Conservation (phyloP, 2,329 filamentous ascomycete genomes). For the Epichloe hybrida region DNA sequence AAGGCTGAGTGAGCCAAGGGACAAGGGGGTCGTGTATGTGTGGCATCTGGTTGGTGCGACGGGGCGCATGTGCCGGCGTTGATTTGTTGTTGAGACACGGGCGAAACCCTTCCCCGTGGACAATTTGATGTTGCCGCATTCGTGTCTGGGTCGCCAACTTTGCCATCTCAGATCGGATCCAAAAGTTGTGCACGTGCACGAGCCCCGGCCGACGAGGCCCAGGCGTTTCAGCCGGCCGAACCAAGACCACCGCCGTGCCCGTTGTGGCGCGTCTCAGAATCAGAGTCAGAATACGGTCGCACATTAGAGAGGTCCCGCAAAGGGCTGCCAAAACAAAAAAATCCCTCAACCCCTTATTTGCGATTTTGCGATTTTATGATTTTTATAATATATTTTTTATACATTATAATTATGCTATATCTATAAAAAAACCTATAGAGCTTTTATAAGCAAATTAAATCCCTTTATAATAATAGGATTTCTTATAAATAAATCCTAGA, state of each 20-base stretch:
- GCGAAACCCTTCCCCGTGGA: background rate
- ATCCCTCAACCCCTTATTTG: too few relatives aligned
- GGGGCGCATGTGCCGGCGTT: background rate
- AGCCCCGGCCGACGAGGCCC: background rate
- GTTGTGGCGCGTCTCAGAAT: background rate
- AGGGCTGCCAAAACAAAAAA: too few relatives aligned
- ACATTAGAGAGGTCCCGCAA: too few relatives aligned
- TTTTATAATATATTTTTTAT: too few relatives aligned
- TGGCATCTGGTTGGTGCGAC: conserved; percentile 1
- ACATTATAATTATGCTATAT: too few relatives aligned
- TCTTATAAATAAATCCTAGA: too few relatives aligned
- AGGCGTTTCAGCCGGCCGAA: conserved; percentile 2
- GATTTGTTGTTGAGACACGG: background rate
- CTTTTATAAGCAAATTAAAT: too few relatives aligned
- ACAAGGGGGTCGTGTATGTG: background rate
- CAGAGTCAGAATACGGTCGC: background rate
- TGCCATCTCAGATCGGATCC: background rate
- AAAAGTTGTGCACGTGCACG: background rate
- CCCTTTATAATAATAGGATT: too few relatives aligned
- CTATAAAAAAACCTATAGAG: too few relatives aligned
- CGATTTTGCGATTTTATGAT: too few relatives aligned
- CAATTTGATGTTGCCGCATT: background rate
- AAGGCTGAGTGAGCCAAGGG: background rate
- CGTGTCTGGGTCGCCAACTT: too few relatives aligned
- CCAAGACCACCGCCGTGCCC: background rate